A percentile compares a stretch with the other conserved stretches of the same genome.
Evolutionary conservation across 2,329 filamentous ascomycete genomes (phyloP).

Genomic region (Zasmidium citrigriseum): DNA sequence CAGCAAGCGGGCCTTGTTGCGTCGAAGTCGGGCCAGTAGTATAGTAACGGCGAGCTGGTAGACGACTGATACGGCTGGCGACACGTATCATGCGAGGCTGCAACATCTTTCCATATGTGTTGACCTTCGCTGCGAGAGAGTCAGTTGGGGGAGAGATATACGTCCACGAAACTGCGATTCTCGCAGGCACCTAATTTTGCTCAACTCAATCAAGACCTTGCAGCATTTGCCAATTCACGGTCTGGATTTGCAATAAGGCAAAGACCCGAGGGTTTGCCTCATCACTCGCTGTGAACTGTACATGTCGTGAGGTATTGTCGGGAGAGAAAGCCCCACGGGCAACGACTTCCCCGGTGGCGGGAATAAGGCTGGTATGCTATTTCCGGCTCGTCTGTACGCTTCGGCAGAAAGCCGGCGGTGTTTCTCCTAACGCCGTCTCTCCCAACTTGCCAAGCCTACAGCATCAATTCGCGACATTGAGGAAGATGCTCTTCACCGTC

Average conservation of each 20-base stretch:
- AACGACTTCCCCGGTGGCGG: background rate
- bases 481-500: background rate
- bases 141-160: background rate
- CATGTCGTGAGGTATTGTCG: background rate
- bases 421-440: background rate
- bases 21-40: background rate
- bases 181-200: background rate
- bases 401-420: background rate
- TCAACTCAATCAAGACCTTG: background rate
- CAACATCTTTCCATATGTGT: background rate
- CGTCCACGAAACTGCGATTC: background rate
- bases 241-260: no score
- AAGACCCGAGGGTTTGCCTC: no score
- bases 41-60: background rate
- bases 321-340: background rate
- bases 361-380: background rate
- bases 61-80: background rate
- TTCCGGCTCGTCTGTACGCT: background rate
- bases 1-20: conserved; percentile 20
- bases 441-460: no score
- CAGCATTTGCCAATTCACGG: background rate
- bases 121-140: background rate
- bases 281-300: no score
- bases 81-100: background rate
- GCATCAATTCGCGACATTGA: background rate